phyloP scores from a whole-genome alignment of 192 early-diverging fungal genomes.

The Coemansia reversa region DNA sequence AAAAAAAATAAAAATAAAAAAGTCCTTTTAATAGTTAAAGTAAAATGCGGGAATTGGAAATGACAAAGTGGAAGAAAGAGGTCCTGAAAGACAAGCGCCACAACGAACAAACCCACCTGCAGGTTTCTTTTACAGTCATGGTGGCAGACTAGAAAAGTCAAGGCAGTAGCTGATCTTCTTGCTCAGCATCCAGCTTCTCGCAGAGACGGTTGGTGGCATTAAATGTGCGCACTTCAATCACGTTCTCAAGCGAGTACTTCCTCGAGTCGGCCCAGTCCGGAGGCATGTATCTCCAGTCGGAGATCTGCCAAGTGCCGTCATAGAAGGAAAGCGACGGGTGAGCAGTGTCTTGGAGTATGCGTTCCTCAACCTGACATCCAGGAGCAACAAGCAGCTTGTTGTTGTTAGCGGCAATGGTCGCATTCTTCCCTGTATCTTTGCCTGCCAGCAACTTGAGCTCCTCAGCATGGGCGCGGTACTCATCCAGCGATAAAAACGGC shows the following conservation, averaged over 20 bases:
- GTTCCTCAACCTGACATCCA: conserved; percentile 21
- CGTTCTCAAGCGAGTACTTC: conserved; percentile 67
- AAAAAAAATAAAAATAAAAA: too few species aligned
- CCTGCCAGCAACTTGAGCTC: background rate
- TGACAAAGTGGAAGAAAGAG: background rate
- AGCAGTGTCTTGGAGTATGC: conserved; percentile 14
- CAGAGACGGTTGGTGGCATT: conserved; percentile 52
- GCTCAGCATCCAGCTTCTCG: conserved; percentile 12
- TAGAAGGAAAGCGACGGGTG: conserved; percentile 41
- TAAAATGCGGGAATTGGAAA: conserved; percentile 8
- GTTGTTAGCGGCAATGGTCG: background rate
- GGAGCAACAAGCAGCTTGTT: conserved; percentile 16
- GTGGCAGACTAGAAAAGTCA: background rate
- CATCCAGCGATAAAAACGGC: conserved; percentile 28
- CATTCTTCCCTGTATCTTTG: background rate
- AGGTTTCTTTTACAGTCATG: background rate
- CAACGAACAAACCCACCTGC: background rate
- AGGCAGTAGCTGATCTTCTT: background rate
- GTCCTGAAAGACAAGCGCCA: background rate
- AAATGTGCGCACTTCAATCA: conserved; percentile 61
- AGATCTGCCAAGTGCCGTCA: conserved; percentile 28
- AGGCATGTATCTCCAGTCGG: conserved; percentile 44
- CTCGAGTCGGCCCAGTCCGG: conserved; percentile 56
- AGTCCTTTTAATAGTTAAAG: background rate
- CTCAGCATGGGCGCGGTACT: conserved; percentile 18